phyloP scores from a whole-genome alignment of 2,329 filamentous ascomycete genomes.

The Tolypocladium tropicale region DNA sequence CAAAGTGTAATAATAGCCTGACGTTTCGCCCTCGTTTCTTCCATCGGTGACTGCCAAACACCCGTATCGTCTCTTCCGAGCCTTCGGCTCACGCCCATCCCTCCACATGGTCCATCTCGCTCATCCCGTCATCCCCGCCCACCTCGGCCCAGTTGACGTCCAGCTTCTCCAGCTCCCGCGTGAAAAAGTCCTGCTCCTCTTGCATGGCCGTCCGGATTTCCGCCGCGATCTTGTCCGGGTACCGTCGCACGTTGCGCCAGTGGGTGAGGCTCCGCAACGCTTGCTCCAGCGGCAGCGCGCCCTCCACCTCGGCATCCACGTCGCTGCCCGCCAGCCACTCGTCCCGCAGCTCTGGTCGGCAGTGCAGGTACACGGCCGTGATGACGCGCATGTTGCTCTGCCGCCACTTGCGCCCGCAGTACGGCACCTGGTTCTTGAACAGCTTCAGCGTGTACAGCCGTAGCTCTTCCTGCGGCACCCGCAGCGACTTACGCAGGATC shows the following conservation, averaged over 20 bases:
- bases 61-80: neutral
- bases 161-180: conserved; percentile 64
- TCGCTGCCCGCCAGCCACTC: conserved; percentile 91
- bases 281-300: conserved; percentile 85
- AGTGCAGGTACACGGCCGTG: conserved; percentile 91
- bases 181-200: conserved; percentile 72
- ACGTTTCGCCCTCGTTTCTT: neutral
- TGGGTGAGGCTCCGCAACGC: conserved; percentile 81
- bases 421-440: conserved; percentile 97
- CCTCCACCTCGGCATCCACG: conserved; percentile 87
- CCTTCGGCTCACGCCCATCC: conserved; percentile 11
- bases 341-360: conserved; percentile 81
- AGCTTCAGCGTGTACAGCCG: conserved; percentile 93
- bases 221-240: conserved; percentile 65
- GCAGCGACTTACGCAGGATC: conserved; percentile 83
- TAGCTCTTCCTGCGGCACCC: conserved; percentile 78
- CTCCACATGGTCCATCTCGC: conserved; percentile 23
- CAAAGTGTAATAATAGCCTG: neutral
- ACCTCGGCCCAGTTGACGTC: conserved; percentile 41
- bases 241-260: conserved; percentile 82
- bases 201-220: conserved; percentile 48
- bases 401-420: conserved; percentile 95
- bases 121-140: conserved; percentile 21
- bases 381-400: conserved; percentile 98
- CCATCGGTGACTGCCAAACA: neutral